These are phyloP conservation scores for Petasospora rhodanensis DNA, from an alignment of 1,139 yeast genomes.

Conservation along the genomic window DNA sequence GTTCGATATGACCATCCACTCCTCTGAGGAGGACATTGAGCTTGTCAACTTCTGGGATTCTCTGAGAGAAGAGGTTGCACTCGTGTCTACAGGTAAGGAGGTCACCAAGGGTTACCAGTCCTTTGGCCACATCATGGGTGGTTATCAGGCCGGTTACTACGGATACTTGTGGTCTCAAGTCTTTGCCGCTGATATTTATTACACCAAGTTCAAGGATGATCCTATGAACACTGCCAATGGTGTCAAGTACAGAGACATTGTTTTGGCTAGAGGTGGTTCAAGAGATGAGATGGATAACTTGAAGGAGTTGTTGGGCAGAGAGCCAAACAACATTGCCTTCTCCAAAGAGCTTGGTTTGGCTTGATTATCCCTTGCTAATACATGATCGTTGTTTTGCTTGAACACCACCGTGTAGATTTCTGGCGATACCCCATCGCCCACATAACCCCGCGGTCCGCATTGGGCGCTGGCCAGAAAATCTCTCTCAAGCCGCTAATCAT, in stretches of 20 bases:
- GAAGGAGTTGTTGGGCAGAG: conserved; percentile 66
- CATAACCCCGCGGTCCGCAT: no score
- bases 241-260: conserved; percentile 60
- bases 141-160: conserved; percentile 82
- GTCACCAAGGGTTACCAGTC: conserved; percentile 65
- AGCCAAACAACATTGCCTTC: conserved; percentile 70
- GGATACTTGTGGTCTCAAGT: conserved; percentile 85
- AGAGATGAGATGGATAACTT: conserved; percentile 63
- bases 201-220: conserved; percentile 60
- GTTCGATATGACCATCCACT: conserved; percentile 72
- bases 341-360: conserved; percentile 51
- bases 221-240: conserved; percentile 66
- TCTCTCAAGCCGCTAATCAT: no score
- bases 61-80: conserved; percentile 52
- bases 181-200: conserved; percentile 79
- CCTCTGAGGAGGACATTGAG: conserved; percentile 41
- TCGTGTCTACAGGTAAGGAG: conserved; percentile 51
- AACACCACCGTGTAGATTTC: no score
- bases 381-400: no score
- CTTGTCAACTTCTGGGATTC: conserved; percentile 58
- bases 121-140: conserved; percentile 75
- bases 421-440: no score
- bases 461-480: no score
- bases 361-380: no score
- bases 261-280: conserved; percentile 70